These are phyloP conservation scores for Aspergillus diversus DNA, from an alignment of 495 filamentous ascomycete species.

Conservation along the genomic window DNA sequence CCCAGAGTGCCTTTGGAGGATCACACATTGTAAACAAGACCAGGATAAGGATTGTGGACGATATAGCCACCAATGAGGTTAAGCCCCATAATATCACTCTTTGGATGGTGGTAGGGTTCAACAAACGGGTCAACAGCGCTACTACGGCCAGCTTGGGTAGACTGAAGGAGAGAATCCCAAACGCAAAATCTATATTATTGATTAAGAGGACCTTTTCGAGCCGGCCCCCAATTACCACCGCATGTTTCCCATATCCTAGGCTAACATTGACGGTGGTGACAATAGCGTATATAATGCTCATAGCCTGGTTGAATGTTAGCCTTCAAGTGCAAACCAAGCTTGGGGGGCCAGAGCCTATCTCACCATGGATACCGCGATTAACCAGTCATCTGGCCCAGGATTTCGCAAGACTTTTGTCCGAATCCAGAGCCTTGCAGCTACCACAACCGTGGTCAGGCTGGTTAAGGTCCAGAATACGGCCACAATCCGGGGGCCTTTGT, in stretches of 20 bases:
- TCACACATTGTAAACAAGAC: slow-evolving; percentile 46
- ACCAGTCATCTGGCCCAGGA: slow-evolving; percentile 49
- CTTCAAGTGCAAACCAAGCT: neutral
- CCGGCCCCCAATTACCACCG: slow-evolving; percentile 4
- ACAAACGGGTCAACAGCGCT: slow-evolving; percentile 37
- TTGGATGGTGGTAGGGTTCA: slow-evolving; percentile 38
- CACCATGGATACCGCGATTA: slow-evolving; percentile 44
- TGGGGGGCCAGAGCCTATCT: neutral
- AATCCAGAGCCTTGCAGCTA: slow-evolving; percentile 48
- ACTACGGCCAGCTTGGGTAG: slow-evolving; percentile 49
- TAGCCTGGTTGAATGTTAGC: neutral
- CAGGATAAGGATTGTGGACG: slow-evolving; percentile 29
- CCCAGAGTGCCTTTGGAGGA: slow-evolving; percentile 47
- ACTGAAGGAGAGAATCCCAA: slow-evolving; percentile 45
- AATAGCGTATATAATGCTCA: slow-evolving; percentile 21
- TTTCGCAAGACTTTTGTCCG: slow-evolving; percentile 43
- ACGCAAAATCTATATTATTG: slow-evolving; percentile 39
- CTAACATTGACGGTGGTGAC: slow-evolving; percentile 33
- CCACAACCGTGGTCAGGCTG: slow-evolving; percentile 28
- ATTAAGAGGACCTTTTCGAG: slow-evolving; percentile 29
- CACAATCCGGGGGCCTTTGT: slow-evolving; percentile 39
- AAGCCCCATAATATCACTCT: slow-evolving; percentile 37
- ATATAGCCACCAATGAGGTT: slow-evolving; percentile 18
- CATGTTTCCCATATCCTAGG: slow-evolving; percentile 31
- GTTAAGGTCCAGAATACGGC: slow-evolving; percentile 42